These are phyloP conservation scores for Aurantiochytrium sp. DNA, from an alignment of 108 stramenopile genomes.

Conservation along the genomic window DNA sequence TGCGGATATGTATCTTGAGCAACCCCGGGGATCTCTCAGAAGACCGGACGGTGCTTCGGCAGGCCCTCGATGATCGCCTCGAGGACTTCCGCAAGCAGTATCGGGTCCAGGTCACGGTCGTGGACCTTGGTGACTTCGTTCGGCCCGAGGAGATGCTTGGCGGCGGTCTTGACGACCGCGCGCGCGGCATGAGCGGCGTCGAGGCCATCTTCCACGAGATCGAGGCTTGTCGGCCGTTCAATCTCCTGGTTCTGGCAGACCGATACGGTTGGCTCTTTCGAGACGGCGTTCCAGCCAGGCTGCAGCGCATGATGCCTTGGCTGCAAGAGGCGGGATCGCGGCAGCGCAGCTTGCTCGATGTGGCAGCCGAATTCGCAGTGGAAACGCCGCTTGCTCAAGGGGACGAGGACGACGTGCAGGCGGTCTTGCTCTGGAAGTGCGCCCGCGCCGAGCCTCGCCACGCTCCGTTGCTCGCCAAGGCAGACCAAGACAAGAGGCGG, in stretches of 20 bases:
- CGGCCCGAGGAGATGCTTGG: not conserved
- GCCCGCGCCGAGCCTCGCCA: too few species aligned
- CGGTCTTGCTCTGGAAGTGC: not conserved
- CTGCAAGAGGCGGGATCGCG: too few species aligned
- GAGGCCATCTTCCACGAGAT: not conserved
- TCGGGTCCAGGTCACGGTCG: not conserved
- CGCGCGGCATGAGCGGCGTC: not conserved
- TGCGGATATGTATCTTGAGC: not conserved
- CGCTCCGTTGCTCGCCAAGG: too few species aligned
- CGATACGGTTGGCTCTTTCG: not conserved
- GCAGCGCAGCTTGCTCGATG: not conserved
- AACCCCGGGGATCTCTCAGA: not conserved
- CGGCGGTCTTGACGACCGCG: not conserved
- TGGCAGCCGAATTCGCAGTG: not conserved
- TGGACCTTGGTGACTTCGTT: not conserved
- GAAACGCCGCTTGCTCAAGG: not conserved
- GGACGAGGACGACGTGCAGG: not conserved
- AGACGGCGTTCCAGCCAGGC: not conserved
- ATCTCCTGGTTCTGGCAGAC: not conserved
- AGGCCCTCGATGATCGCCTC: not conserved
- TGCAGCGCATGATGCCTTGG: slow-evolving; percentile 7
- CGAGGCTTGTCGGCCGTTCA: not conserved
- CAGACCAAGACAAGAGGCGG: not conserved
- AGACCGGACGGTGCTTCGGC: not conserved
- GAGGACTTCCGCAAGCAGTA: not conserved